A percentile compares a stretch with the other conserved stretches of the same genome.
These are phyloP conservation scores for Penicillium steckii DNA, from an alignment of 495 filamentous ascomycete species.

Conservation along the genomic window DNA sequence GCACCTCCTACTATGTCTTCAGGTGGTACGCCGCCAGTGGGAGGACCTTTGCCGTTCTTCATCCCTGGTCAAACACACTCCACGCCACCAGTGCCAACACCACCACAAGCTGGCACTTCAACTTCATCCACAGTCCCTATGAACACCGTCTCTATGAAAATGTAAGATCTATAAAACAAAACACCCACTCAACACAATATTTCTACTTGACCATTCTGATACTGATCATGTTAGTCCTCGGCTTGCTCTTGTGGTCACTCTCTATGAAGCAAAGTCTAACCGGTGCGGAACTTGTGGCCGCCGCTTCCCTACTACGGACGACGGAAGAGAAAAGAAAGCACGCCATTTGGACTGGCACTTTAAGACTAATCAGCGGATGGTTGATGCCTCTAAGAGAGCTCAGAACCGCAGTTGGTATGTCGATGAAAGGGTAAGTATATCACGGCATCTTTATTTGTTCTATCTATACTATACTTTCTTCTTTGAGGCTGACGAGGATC, in stretches of 20 bases:
- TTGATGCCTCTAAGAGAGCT: slow-evolving; percentile 74
- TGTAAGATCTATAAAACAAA: slow-evolving; percentile 48
- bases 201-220: slow-evolving; percentile 8
- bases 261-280: slow-evolving; percentile 78
- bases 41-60: slow-evolving; percentile 38
- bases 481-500: too few species aligned
- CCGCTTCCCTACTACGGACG: slow-evolving; percentile 72
- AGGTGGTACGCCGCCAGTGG: slow-evolving; percentile 17
- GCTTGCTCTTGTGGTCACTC: slow-evolving; percentile 63
- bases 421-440: slow-evolving; percentile 73
- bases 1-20: slow-evolving; percentile 26
- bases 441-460: background rate
- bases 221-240: slow-evolving; percentile 60
- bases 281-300: slow-evolving; percentile 89
- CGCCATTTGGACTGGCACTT: slow-evolving; percentile 98
- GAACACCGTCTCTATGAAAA: slow-evolving; percentile 73
- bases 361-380: slow-evolving; percentile 83
- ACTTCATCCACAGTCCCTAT: slow-evolving; percentile 54
- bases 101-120: slow-evolving; percentile 18
- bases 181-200: background rate
- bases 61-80: slow-evolving; percentile 40
- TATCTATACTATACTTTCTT: slow-evolving; percentile 11
- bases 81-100: slow-evolving; percentile 34
- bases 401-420: slow-evolving; percentile 93
- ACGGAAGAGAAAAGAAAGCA: slow-evolving; percentile 82